These are phyloP conservation scores for Aspergillus vadensis DNA, from an alignment of 2,329 filamentous ascomycete species.

Conservation along the genomic window DNA sequence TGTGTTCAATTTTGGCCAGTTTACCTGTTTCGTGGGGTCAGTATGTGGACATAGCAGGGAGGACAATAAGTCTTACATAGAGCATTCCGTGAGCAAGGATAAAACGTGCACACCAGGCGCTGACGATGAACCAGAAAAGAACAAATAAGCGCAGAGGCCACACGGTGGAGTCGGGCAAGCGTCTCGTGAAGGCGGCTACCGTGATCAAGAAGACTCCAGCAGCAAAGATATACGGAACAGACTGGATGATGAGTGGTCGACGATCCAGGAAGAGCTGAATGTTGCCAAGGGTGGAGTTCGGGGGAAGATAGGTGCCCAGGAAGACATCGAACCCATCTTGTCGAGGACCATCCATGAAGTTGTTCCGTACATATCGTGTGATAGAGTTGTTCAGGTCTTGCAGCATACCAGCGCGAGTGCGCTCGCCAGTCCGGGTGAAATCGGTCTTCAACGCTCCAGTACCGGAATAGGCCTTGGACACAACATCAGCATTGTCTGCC, in stretches of 20 bases:
- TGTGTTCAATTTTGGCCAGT: conserved; percentile 96
- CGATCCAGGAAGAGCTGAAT: conserved; percentile 79
- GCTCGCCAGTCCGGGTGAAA: conserved; percentile 87
- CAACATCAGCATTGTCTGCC: conserved; percentile 97
- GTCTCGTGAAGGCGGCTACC: conserved; percentile 71
- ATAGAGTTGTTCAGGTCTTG: conserved; percentile 87
- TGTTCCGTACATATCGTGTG: conserved; percentile 88
- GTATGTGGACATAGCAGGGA: not conserved
- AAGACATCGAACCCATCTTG: conserved; percentile 97
- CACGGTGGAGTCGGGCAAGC: conserved; percentile 71
- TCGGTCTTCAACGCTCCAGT: conserved; percentile 98
- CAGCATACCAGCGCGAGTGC: conserved; percentile 80
- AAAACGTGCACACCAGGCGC: conserved; percentile 73
- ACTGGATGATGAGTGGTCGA: conserved; percentile 82
- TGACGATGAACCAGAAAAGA: conserved; percentile 72
- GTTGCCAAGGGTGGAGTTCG: conserved; percentile 68
- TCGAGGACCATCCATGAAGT: conserved; percentile 88
- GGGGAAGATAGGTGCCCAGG: conserved; percentile 79
- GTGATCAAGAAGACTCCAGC: conserved; percentile 83
- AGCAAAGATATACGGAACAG: conserved; percentile 87
- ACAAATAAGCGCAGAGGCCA: conserved; percentile 82
- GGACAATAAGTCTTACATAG: conserved; percentile 68
- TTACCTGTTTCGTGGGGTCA: conserved; percentile 63
- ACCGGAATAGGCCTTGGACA: conserved; percentile 89
- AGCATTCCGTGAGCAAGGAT: conserved; percentile 84